Base-by-base conservation (phyloP, 116 monocot species). In the Thalassia testudinum region DNA sequence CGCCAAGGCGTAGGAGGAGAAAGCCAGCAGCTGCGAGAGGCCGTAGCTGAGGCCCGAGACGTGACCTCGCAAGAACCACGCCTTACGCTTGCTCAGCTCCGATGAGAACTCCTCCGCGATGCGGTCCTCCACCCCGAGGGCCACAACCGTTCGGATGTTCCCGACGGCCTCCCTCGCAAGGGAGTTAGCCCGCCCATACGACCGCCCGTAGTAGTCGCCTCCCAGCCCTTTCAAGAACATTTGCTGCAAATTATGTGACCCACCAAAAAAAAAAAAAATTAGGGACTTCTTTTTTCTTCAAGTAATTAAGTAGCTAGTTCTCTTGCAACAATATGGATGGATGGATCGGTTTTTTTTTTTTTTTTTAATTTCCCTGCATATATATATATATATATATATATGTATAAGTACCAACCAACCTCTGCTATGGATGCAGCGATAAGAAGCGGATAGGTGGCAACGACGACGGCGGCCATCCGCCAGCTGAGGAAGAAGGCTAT, bases 151-250 rank as follows among this genome's bases (percentile, higher is more conserved):
- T 4, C 92, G 74, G 60, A 97, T 89, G 59, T 97, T 97, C 68
- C 97, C 88, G 26, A 97, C 89, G 14, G 84, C 89, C 62, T 97
- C 97, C n/a, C 97, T 85, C 0, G 97, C 97, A n/a, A 97, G 88
- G 88, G 88, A 88, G 77, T 88, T 97, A 5, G 97, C 79, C 68
- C 88, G 88, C 0, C 89, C 97, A 62, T 97, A 88, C 7, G 89
- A 89, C 62, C 85, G 88, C 0, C 89, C 97, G 1, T 89, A 88
- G 1, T 89, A 88, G 77, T 97, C 97, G 21, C 97, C 97, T 0
- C 88, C 89, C 47, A 97, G 88, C 0, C 97, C 97, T 60, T 97
- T 97, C 70, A 97, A 70, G 10, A 85, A 97, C 7, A 97, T 72
- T 97, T 97, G 97, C 97, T 97, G 85, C n/a, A 69, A 44, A 30